phyloP scores from a whole-genome alignment of 2,329 filamentous ascomycete genomes.

The Sphaerulina musiva region DNA sequence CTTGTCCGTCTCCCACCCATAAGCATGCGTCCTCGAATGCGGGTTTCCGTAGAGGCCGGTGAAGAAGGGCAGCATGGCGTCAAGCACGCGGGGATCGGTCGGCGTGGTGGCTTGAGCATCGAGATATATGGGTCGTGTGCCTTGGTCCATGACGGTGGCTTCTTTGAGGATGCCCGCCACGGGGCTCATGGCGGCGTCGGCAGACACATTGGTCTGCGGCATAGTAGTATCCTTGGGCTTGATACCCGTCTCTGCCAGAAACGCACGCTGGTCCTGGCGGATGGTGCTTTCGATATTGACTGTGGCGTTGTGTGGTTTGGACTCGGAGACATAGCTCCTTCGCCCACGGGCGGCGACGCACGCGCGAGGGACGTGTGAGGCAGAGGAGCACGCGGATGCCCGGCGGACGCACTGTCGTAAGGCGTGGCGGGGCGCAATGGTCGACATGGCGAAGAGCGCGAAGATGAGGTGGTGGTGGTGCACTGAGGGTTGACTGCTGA shows the following conservation, averaged over 20 bases:
- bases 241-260: slow-evolving; percentile 54
- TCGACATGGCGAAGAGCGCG: slow-evolving; percentile 42
- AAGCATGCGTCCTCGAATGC: slow-evolving; percentile 93
- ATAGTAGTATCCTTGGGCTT: slow-evolving; percentile 52
- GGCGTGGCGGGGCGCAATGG: slow-evolving; percentile 67
- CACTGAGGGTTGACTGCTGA: not conserved
- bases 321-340: slow-evolving; percentile 72
- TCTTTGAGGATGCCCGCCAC: slow-evolving; percentile 74
- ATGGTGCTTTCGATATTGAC: slow-evolving; percentile 78
- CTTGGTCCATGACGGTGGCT: slow-evolving; percentile 87
- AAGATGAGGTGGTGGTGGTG: slow-evolving; percentile 10
- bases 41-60: slow-evolving; percentile 94
- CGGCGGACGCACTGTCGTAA: slow-evolving; percentile 53
- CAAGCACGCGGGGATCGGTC: slow-evolving; percentile 85
- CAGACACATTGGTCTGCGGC: slow-evolving; percentile 52
- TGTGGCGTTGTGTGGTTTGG: slow-evolving; percentile 70
- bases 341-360: slow-evolving; percentile 34
- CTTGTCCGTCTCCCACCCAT: slow-evolving; percentile 97
- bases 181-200: slow-evolving; percentile 67
- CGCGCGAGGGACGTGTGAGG: slow-evolving; percentile 38
- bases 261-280: slow-evolving; percentile 77
- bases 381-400: slow-evolving; percentile 35
- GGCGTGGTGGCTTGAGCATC: slow-evolving; percentile 98
- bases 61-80: slow-evolving; percentile 93
- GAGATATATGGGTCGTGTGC: slow-evolving; percentile 88